These are phyloP conservation scores for Endotrypanum monterogeii DNA, from an alignment of 208 protist genomes.

Conservation along the genomic window DNA sequence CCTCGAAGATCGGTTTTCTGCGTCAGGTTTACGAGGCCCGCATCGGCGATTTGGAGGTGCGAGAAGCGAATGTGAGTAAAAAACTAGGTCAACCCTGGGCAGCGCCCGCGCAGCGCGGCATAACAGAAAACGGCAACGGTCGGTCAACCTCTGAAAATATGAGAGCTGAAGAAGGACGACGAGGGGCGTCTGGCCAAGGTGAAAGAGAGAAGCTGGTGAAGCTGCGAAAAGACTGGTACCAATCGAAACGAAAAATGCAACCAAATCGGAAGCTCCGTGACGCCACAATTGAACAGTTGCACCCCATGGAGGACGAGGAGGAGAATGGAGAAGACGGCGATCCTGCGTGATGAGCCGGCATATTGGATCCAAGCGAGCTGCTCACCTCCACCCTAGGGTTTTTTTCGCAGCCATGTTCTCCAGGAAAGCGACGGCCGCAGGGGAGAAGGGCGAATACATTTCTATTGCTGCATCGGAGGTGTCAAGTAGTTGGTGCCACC, in stretches of 20 bases:
- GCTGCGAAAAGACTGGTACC: slow-evolving; percentile 37
- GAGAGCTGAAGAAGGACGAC: background rate
- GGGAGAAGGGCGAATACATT: too few relatives aligned
- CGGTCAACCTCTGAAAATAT: background rate
- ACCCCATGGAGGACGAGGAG: slow-evolving; percentile 18
- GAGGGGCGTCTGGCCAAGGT: background rate
- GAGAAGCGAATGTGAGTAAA: slow-evolving; percentile 56
- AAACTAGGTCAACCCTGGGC: slow-evolving; percentile 8
- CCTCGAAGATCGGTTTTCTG: slow-evolving; percentile 85
- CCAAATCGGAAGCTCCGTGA: slow-evolving; percentile 35
- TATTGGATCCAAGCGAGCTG: too few relatives aligned
- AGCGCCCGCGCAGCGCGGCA: background rate
- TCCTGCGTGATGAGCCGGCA: background rate
- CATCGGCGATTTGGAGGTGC: slow-evolving; percentile 87
- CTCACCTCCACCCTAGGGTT: background rate
- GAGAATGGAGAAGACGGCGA: background rate
- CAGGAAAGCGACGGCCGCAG: too few relatives aligned
- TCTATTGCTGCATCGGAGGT: too few relatives aligned
- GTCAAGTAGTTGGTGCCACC: too few relatives aligned
- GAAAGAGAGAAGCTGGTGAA: slow-evolving; percentile 30
- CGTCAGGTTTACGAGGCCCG: slow-evolving; percentile 92
- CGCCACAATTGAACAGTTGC: slow-evolving; percentile 25
- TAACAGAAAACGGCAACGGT: slow-evolving; percentile 7
- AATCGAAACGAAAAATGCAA: slow-evolving; percentile 30
- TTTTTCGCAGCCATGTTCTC: too few relatives aligned